Evolutionary conservation across 176 grass and related monocot species (phyloP).

Genomic region (Rhynchospora breviuscula): DNA sequence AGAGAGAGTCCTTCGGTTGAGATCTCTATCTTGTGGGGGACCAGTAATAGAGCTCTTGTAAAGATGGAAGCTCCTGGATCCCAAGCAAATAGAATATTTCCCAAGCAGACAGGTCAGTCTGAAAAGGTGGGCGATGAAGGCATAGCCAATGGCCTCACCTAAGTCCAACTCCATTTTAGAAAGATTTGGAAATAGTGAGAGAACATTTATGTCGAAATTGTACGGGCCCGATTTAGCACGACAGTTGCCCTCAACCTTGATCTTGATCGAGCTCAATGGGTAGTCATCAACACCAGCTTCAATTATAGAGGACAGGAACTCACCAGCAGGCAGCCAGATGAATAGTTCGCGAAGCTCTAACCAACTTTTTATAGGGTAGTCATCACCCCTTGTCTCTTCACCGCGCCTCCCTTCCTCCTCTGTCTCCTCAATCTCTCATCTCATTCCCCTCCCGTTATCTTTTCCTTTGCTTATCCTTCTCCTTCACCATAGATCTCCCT

Average conservation of each 20-base stretch:
- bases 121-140: constrained; percentile 71
- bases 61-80: too few species aligned
- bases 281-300: constrained; percentile 52
- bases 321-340: constrained; percentile 69
- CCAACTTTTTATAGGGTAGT: too few species aligned
- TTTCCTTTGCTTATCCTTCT: too few species aligned
- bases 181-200: constrained; percentile 48
- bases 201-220: constrained; percentile 50
- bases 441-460: too few species aligned
- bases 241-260: constrained; percentile 93
- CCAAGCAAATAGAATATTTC: too few species aligned
- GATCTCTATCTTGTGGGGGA: too few species aligned
- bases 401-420: too few species aligned
- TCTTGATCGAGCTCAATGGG: constrained; percentile 73
- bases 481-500: too few species aligned
- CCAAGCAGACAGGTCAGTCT: constrained; percentile 83
- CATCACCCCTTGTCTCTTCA: too few species aligned
- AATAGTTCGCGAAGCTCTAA: constrained; percentile 58
- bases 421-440: too few species aligned
- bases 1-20: too few species aligned
- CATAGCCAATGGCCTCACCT: constrained; percentile 79
- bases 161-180: constrained; percentile 89
- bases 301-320: constrained; percentile 56
- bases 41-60: too few species aligned
- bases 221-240: constrained; percentile 38